Percentiles rank a stretch among this genome's conserved stretches.
These are phyloP conservation scores for Xylaria sp. DNA, from an alignment of 2,329 filamentous ascomycete genomes.

Conservation along the genomic window DNA sequence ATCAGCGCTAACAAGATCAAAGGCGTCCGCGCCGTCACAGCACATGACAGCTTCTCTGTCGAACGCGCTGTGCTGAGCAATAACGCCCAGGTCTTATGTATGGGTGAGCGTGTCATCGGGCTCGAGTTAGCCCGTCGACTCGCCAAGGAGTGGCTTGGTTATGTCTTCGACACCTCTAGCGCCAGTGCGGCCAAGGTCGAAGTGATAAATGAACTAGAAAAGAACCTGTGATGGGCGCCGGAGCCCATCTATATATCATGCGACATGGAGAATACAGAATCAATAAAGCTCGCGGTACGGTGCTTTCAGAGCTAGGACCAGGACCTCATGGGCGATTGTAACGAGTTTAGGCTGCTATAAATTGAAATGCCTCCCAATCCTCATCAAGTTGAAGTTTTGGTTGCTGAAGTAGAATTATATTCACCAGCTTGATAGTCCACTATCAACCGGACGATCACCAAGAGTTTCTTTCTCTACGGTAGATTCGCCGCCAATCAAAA, in stretches of 20 bases:
- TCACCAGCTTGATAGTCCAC: not conserved
- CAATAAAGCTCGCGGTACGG: not conserved
- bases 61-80: constrained; percentile 85
- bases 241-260: not conserved
- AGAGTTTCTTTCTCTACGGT: too few species aligned
- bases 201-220: constrained; percentile 56
- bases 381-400: not conserved
- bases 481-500: too few species aligned
- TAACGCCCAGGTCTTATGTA: constrained; percentile 86
- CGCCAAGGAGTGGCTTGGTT: constrained; percentile 85
- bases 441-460: too few species aligned
- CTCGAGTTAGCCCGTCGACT: constrained; percentile 82
- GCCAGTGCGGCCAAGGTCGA: constrained; percentile 60
- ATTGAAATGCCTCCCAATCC: not conserved
- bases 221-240: constrained; percentile 31
- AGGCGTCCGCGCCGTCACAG: constrained; percentile 86
- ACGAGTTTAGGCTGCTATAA: not conserved
- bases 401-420: not conserved
- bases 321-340: not conserved
- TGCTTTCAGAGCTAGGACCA: too few species aligned
- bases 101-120: constrained; percentile 86
- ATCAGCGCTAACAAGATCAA: constrained; percentile 91
- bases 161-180: constrained; percentile 77
- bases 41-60: constrained; percentile 86
- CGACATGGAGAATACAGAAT: not conserved